Evolutionary conservation across 768 basidiomycete genomes (phyloP).

Genomic region (Butyriboletus loyo): DNA sequence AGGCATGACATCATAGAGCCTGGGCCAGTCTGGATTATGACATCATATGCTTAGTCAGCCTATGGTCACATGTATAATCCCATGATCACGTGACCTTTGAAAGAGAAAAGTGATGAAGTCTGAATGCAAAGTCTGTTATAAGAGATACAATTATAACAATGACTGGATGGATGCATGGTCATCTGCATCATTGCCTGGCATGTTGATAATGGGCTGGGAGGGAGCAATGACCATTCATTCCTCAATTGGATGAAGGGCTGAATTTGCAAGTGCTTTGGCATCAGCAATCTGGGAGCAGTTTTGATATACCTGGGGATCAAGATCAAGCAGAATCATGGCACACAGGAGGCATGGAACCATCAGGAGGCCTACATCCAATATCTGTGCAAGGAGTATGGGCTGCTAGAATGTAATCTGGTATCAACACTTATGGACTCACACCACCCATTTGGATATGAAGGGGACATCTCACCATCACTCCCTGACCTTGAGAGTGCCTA

Average conservation of each 20-base stretch:
- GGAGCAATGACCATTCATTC: background rate
- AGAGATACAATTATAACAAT: too few species aligned
- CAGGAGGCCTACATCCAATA: background rate
- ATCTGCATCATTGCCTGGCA: constrained; percentile 13
- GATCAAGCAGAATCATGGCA: background rate
- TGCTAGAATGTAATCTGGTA: background rate
- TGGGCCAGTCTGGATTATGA: too few species aligned
- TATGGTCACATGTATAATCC: too few species aligned
- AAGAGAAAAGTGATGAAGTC: too few species aligned
- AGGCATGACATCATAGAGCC: too few species aligned
- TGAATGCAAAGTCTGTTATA: too few species aligned
- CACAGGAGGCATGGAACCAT: background rate
- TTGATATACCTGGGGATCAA: background rate
- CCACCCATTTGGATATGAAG: background rate
- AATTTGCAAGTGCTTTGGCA: background rate
- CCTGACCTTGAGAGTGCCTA: too few species aligned
- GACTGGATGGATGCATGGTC: too few species aligned
- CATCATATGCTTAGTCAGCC: too few species aligned
- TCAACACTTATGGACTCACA: background rate
- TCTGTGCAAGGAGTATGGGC: background rate
- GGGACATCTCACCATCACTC: too few species aligned
- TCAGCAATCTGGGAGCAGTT: background rate
- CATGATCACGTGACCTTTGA: too few species aligned
- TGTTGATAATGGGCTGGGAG: background rate
- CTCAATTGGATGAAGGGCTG: background rate